These are phyloP conservation scores for Massariosphaeria phaeospora DNA, from an alignment of 495 filamentous ascomycete species.

Conservation along the genomic window DNA sequence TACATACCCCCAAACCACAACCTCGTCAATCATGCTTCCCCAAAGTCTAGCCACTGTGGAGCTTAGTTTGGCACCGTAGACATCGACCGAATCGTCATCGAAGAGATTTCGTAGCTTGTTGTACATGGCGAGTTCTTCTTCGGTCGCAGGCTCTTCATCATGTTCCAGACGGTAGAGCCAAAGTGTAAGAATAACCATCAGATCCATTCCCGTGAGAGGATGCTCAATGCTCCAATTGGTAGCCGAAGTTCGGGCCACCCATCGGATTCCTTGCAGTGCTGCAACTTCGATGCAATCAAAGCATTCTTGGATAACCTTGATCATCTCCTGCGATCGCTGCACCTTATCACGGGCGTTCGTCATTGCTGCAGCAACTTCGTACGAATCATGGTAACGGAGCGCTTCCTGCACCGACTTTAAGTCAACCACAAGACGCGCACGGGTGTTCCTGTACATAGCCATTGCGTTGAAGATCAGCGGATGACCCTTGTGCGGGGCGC, in stretches of 20 bases:
- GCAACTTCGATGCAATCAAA: slow-evolving; percentile 98
- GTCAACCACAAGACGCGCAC: slow-evolving; percentile 88
- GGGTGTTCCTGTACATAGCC: slow-evolving; percentile 94
- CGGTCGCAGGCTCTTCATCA: slow-evolving; percentile 88
- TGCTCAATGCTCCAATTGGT: slow-evolving; percentile 99
- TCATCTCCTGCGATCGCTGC: slow-evolving; percentile 93
- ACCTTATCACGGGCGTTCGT: slow-evolving; percentile 86
- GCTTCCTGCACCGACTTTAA: slow-evolving; percentile 94
- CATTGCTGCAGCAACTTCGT: slow-evolving; percentile 96
- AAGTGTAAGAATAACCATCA: slow-evolving; percentile 97
- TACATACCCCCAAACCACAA: slow-evolving; percentile 94
- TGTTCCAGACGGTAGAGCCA: slow-evolving; percentile 99
- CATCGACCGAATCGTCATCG: slow-evolving; percentile 78
- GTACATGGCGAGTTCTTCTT: slow-evolving; percentile 91
- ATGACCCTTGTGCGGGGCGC: slow-evolving; percentile 95
- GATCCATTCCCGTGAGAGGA: slow-evolving; percentile 89
- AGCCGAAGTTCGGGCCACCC: slow-evolving; percentile 92
- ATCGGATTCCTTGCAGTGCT: slow-evolving; percentile 88
- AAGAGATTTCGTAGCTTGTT: slow-evolving; percentile 90
- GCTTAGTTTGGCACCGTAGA: slow-evolving; percentile 75
- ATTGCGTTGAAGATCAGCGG: slow-evolving; percentile 98
- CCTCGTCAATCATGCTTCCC: slow-evolving; percentile 97
- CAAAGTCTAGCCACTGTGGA: slow-evolving; percentile 90
- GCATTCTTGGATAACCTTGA: slow-evolving; percentile 95
- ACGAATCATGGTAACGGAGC: slow-evolving; percentile 91